Conservation (phyloP, 2,329 filamentous ascomycete species). For the Alternaria solani region DNA sequence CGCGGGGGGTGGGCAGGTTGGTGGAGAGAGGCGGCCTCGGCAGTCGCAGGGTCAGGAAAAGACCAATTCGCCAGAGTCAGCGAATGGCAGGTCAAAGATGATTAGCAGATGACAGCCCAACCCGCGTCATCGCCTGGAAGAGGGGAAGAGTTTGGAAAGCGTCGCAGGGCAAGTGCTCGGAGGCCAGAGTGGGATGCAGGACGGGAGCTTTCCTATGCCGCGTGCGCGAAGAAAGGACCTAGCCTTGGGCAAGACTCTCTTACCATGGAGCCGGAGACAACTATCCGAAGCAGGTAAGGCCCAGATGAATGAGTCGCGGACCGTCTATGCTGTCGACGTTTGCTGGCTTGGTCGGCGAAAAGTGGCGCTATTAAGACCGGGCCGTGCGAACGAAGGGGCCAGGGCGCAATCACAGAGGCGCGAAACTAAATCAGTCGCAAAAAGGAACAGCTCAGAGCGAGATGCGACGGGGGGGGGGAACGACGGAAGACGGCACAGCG, state of each 20-base stretch:
- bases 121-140: constrained; percentile 48
- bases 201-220: constrained; percentile 44
- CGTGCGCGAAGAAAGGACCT: constrained; percentile 39
- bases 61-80: constrained; percentile 43
- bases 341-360: constrained; percentile 36
- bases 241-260: constrained; percentile 40
- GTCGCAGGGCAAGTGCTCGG: constrained; percentile 45
- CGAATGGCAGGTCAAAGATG: constrained; percentile 36
- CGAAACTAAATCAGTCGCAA: constrained; percentile 27
- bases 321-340: constrained; percentile 46
- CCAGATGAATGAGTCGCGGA: constrained; percentile 36
- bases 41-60: constrained; percentile 39
- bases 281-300: constrained; percentile 47
- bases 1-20: constrained; percentile 33
- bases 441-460: constrained; percentile 17
- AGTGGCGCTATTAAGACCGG: constrained; percentile 39
- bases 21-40: constrained; percentile 40
- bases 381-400: constrained; percentile 40
- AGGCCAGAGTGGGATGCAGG: constrained; percentile 41
- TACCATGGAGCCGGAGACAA: constrained; percentile 51
- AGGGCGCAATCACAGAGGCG: constrained; percentile 32
- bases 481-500: constrained; percentile 9
- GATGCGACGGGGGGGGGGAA: constrained; percentile 14
- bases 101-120: constrained; percentile 38
- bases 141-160: constrained; percentile 46